Conservation (phyloP, 73 alveolate species). For the Diophrys appendiculata region DNA sequence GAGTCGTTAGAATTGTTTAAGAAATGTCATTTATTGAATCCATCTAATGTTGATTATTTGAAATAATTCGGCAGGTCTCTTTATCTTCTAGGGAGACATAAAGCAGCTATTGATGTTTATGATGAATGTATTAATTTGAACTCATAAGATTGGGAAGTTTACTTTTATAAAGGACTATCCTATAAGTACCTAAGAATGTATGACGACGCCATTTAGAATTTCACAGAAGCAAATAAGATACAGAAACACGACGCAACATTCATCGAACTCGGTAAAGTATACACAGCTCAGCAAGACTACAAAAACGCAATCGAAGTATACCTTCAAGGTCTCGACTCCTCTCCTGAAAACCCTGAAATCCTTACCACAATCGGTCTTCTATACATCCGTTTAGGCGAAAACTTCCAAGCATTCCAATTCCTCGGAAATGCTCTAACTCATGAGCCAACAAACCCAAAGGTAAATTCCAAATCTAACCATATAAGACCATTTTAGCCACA, state of each 20-base stretch:
- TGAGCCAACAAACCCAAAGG: slow-evolving; percentile 84
- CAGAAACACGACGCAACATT: slow-evolving; percentile 82
- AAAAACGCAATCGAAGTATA: slow-evolving; percentile 88
- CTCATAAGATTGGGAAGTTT: slow-evolving; percentile 94
- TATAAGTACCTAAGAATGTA: slow-evolving; percentile 66
- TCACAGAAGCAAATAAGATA: slow-evolving; percentile 73
- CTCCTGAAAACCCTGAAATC: slow-evolving; percentile 92
- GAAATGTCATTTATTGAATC: slow-evolving; percentile 76
- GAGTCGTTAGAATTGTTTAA: slow-evolving; percentile 85
- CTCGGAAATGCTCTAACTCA: slow-evolving; percentile 82
- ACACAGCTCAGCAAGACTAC: slow-evolving; percentile 71
- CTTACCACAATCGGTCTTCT: slow-evolving; percentile 91
- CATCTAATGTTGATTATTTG: slow-evolving; percentile 73
- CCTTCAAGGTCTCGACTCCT: slow-evolving; percentile 80
- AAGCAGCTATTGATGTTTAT: slow-evolving; percentile 87
- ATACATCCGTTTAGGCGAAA: slow-evolving; percentile 77
- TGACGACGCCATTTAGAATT: slow-evolving; percentile 68
- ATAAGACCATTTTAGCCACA: slow-evolving; percentile 82
- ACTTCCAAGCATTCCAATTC: slow-evolving; percentile 69
- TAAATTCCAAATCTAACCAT: neutral
- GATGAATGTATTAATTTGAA: slow-evolving; percentile 85
- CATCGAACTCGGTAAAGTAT: slow-evolving; percentile 81
- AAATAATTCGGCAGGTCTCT: slow-evolving; percentile 93
- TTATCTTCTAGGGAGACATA: slow-evolving; percentile 85
- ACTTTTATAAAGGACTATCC: slow-evolving; percentile 80